phyloP scores from a whole-genome alignment of 768 basidiomycete species.

The Amanita thiersii region DNA sequence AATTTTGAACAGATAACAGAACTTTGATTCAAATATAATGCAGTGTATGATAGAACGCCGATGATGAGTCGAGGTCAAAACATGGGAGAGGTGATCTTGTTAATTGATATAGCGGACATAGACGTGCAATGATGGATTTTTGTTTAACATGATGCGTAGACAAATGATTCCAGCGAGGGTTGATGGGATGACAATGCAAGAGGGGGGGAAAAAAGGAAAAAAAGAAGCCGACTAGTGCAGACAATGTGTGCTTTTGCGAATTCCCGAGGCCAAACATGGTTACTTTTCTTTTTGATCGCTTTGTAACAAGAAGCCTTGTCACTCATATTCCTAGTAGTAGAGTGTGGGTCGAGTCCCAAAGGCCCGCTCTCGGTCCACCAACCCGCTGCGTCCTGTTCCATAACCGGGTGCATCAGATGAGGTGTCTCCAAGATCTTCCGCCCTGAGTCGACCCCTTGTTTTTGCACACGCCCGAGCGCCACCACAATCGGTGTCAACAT shows the following conservation, averaged over 20 bases:
- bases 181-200: too few species aligned
- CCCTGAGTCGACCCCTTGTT: slow-evolving; percentile 46
- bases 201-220: background rate
- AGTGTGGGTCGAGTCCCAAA: slow-evolving; percentile 4
- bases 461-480: slow-evolving; percentile 21
- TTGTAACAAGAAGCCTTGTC: background rate
- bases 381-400: slow-evolving; percentile 58
- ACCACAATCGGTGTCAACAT: slow-evolving; percentile 15
- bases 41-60: slow-evolving; percentile 5
- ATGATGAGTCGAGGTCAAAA: background rate
- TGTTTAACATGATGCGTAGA: slow-evolving; percentile 2
- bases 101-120: slow-evolving; percentile 4
- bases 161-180: background rate
- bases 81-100: background rate
- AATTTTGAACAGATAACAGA: background rate
- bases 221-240: background rate
- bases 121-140: slow-evolving; percentile 2
- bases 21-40: background rate
- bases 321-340: slow-evolving; percentile 5
- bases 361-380: slow-evolving; percentile 35
- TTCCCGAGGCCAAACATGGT: slow-evolving; percentile 2
- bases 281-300: background rate
- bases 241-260: background rate
- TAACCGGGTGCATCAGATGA: slow-evolving; percentile 50
- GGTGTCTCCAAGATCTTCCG: slow-evolving; percentile 42